Conservation (phyloP, 129 eudicot species). For the Lactuca saligna region DNA sequence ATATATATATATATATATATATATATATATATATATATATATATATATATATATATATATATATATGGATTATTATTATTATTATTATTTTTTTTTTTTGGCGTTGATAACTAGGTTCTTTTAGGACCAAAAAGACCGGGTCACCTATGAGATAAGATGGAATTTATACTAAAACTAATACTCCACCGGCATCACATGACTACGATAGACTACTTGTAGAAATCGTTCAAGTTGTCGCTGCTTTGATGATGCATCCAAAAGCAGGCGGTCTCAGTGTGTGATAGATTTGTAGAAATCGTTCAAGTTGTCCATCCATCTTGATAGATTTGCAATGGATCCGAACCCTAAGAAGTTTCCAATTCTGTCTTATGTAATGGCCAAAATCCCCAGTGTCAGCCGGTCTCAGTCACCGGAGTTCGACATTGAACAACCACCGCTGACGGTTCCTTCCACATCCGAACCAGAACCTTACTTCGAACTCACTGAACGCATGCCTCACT, state of each 20-base stretch:
- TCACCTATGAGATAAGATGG: slow-evolving; percentile 7
- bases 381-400: slow-evolving; percentile 46
- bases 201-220: slow-evolving; percentile 15
- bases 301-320: slow-evolving; percentile 11
- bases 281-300: slow-evolving; percentile 25
- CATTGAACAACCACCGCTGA: slow-evolving; percentile 56
- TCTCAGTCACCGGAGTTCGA: slow-evolving; percentile 45
- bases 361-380: slow-evolving; percentile 68
- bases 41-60: too few species aligned
- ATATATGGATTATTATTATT: too few species aligned
- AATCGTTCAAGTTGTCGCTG: slow-evolving; percentile 13
- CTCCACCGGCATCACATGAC: slow-evolving; percentile 6
- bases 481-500: slow-evolving; percentile 72
- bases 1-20: too few species aligned
- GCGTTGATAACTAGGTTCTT: too few species aligned
- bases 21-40: too few species aligned
- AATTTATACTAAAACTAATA: slow-evolving; percentile 14
- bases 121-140: background rate
- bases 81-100: too few species aligned
- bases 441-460: slow-evolving; percentile 16
- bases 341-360: slow-evolving; percentile 67
- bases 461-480: slow-evolving; percentile 62
- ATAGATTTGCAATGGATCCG: slow-evolving; percentile 54
- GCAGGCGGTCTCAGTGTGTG: too few species aligned
- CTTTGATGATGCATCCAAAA: background rate